These are phyloP conservation scores for Psilocybe subaeruginosa DNA, from an alignment of 768 basidiomycete genomes.

Conservation along the genomic window DNA sequence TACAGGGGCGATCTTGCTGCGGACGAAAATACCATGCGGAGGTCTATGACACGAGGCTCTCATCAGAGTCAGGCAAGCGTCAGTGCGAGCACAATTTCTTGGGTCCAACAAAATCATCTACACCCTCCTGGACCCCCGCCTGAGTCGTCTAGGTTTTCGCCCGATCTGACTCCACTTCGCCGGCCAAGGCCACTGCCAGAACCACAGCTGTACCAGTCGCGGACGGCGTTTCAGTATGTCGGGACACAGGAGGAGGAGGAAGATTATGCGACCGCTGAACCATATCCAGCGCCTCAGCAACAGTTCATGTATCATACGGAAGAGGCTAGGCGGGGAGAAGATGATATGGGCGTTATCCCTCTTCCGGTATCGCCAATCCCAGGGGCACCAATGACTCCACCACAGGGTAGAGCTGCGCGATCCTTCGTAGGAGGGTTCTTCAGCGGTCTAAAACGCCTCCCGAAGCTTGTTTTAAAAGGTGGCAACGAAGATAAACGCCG, in stretches of 20 bases:
- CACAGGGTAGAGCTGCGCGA: slow-evolving; percentile 2
- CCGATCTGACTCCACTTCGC: slow-evolving; percentile 25
- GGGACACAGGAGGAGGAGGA: neutral
- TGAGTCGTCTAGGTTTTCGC: slow-evolving; percentile 13
- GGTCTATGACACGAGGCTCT: slow-evolving; percentile 26
- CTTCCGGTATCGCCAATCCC: neutral
- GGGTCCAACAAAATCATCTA: slow-evolving; percentile 38
- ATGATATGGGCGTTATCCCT: neutral
- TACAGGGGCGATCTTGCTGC: slow-evolving; percentile 18
- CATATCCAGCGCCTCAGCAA: neutral
- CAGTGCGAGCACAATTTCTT: slow-evolving; percentile 37
- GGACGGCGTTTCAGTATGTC: slow-evolving; percentile 5
- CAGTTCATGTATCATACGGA: slow-evolving; percentile 1
- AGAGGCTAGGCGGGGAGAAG: neutral
- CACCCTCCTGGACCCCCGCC: slow-evolving; percentile 30
- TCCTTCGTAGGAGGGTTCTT: slow-evolving; percentile 42
- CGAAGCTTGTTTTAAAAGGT: slow-evolving; percentile 31
- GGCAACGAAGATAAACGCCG: slow-evolving; percentile 1
- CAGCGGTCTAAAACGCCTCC: slow-evolving; percentile 36
- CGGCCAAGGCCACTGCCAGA: slow-evolving; percentile 34
- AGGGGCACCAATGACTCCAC: neutral
- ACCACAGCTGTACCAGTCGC: slow-evolving; percentile 23
- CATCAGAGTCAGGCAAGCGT: slow-evolving; percentile 27
- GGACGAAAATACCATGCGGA: slow-evolving; percentile 23
- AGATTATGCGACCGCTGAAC: neutral